Evolutionary conservation across 106 monocot genomes (phyloP).

Genomic region (Allium sativum): DNA sequence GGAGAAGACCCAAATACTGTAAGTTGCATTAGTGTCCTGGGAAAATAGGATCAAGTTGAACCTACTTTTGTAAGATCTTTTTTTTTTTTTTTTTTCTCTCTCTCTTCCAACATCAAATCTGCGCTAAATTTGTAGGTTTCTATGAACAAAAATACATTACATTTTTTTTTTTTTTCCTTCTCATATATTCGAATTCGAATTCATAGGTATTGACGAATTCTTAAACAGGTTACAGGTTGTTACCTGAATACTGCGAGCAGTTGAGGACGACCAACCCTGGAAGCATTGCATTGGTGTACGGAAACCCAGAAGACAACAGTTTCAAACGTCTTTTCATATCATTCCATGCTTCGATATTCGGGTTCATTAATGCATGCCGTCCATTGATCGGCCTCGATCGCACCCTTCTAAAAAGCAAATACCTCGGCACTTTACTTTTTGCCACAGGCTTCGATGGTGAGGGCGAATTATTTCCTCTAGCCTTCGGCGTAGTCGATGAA

Average conservation of each 20-base stretch:
- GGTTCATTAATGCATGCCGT: constrained; percentile 90
- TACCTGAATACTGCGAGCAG: constrained; percentile 91
- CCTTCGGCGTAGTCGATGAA: constrained; percentile 95
- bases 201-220: no score
- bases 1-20: no score
- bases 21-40: no score
- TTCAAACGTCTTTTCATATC: constrained; percentile 77
- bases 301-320: constrained; percentile 72
- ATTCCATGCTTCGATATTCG: constrained; percentile 84
- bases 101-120: no score
- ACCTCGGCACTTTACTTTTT: constrained; percentile 86
- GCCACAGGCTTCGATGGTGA: constrained; percentile 97
- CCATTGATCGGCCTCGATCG: constrained; percentile 90
- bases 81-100: no score
- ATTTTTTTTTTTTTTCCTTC: no score
- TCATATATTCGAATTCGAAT: no score
- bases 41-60: no score
- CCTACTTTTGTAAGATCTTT: no score
- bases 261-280: constrained; percentile 74
- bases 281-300: constrained; percentile 72
- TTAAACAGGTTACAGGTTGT: constrained; percentile 31
- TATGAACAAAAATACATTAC: no score
- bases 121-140: no score
- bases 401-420: constrained; percentile 80
- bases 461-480: constrained; percentile 82